phyloP scores from a whole-genome alignment of 2,329 filamentous ascomycete genomes.

The Cercospora sp. region DNA sequence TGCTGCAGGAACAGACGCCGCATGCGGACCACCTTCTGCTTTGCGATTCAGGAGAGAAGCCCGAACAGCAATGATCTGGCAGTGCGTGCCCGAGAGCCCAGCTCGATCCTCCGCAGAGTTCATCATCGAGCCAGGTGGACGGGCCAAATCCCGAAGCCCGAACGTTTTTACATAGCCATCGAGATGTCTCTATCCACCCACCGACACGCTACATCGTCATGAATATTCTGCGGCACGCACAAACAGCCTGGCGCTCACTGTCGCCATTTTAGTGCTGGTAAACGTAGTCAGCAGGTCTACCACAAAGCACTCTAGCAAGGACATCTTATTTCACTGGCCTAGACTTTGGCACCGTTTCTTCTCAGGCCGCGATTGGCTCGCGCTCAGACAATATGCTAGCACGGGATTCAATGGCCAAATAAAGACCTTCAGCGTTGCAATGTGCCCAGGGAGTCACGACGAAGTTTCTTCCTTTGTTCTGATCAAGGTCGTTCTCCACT shows the following conservation, averaged over 20 bases:
- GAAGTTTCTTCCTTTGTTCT: background rate
- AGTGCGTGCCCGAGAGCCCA: background rate
- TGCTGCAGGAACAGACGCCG: conserved; percentile 12
- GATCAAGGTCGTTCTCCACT: background rate
- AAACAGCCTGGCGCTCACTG: background rate
- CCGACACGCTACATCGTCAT: background rate
- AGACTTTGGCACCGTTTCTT: background rate
- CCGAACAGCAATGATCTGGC: background rate
- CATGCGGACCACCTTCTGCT: background rate
- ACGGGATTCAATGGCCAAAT: background rate
- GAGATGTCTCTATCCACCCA: background rate
- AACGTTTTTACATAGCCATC: background rate
- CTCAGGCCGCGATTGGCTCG: background rate
- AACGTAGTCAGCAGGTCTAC: background rate
- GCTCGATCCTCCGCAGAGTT: background rate
- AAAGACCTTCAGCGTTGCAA: background rate
- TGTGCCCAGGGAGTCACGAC: background rate
- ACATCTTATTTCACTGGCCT: background rate
- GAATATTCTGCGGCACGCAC: background rate
- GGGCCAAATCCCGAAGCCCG: background rate
- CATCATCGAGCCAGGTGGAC: background rate
- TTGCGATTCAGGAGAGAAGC: background rate
- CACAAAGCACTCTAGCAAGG: background rate
- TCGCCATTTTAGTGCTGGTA: background rate
- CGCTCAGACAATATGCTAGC: background rate